Conservation (phyloP, 1,284 basidiomycete species). For the Ceratobasidium sp. region DNA sequence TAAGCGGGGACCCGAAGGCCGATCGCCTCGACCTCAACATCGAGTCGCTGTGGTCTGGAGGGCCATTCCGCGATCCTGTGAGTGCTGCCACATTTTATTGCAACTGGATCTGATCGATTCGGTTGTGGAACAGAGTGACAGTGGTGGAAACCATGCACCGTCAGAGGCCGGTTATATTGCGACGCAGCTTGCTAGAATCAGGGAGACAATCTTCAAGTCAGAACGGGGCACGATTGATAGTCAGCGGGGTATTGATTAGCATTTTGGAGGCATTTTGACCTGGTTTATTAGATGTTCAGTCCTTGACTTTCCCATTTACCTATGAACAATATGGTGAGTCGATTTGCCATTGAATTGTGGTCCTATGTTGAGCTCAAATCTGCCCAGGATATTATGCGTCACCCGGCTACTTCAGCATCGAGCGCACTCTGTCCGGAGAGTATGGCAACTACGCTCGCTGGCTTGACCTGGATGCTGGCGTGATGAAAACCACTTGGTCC, state of each 20-base stretch:
- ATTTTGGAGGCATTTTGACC: conserved; percentile 59
- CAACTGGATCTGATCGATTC: conserved; percentile 13
- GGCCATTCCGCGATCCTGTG: conserved; percentile 68
- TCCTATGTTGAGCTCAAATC: neutral
- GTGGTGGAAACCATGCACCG: conserved; percentile 69
- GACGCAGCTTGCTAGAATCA: conserved; percentile 60
- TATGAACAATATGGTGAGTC: conserved; percentile 68
- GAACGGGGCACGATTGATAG: conserved; percentile 65
- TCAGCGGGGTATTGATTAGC: conserved; percentile 56
- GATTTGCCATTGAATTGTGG: conserved; percentile 43
- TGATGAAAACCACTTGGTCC: conserved; percentile 65
- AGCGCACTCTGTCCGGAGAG: conserved; percentile 48
- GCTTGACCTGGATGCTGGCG: conserved; percentile 69
- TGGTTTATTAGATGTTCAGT: conserved; percentile 60
- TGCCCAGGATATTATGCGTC: conserved; percentile 68
- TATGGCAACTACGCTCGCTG: conserved; percentile 65
- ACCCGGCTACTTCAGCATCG: conserved; percentile 67
- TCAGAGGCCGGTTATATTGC: conserved; percentile 58
- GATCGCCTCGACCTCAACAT: conserved; percentile 73
- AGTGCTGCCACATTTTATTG: conserved; percentile 47
- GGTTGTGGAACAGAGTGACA: conserved; percentile 61
- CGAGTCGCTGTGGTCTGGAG: conserved; percentile 75
- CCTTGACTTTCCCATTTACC: conserved; percentile 59
- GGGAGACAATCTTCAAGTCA: conserved; percentile 64
- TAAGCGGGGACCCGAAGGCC: conserved; percentile 64